Base-by-base conservation (phyloP, 768 basidiomycete species). In the Leccinellum albellum region DNA sequence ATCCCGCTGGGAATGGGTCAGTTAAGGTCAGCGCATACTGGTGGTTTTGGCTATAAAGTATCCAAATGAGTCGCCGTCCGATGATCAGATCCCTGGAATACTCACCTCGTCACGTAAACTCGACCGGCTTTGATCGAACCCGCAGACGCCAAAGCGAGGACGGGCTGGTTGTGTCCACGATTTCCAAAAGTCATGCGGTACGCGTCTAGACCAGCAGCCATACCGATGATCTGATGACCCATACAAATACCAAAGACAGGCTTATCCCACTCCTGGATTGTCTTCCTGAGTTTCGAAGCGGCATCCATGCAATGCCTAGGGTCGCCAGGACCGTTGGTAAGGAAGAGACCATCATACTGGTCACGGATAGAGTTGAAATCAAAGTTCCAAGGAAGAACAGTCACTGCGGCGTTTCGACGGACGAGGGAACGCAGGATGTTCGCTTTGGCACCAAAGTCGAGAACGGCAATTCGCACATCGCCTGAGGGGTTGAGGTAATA, bases 171-270 rank as follows among this genome's bases (percentile, higher is more conserved):
- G 74, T 99, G 97, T 17, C 97, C 97, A 63, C 97, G 88, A 72
- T 99, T 98, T n/a, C 97, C 97, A 70, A 98, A 99, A 10, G 88
- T 94, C 97, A 99, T 99, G 46, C 97, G 83, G 73, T 98, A 98
- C 20, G 95, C 93, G 63, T 97, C 95, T 53, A 98, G 73, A 21
- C 97, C 96, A 23, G 94, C 96, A 26, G 96, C 97, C 81, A 99
- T 90, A 50, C 96, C 97, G 63, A 99, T 90, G 64, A 99, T 83
- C 74, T 98, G 96, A 70, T 98, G 93, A 51, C 96, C 97, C 97
- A 99, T 98, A 75, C 97, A 99, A 63, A 99, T 95, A 53, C 97
- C 97, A 63, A 98, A 98, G 40, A 98, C 81, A 12, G 97, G 97
- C 70, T 86, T 92, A 69, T 85, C 75, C 96, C 96, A 98, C 73